Percentiles rank a stretch among this genome's conserved stretches.
These are phyloP conservation scores for Rutstroemia sp. DNA, from an alignment of 2,329 filamentous ascomycete genomes.

Conservation along the genomic window DNA sequence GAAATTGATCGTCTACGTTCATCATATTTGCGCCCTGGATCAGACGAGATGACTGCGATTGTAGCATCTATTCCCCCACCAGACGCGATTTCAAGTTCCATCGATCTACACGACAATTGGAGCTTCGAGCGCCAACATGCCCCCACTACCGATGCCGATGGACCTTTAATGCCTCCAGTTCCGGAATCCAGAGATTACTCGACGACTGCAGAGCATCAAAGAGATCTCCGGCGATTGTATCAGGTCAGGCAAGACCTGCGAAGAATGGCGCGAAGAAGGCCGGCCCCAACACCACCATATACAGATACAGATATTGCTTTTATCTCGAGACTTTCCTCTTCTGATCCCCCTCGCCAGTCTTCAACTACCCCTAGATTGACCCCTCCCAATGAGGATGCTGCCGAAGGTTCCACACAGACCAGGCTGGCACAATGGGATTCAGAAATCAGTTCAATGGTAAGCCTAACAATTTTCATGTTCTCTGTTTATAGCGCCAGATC, in stretches of 20 bases:
- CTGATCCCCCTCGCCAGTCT: constrained; percentile 12
- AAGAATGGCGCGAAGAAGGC: constrained; percentile 18
- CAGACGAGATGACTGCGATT: neutral
- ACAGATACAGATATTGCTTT: constrained; percentile 17
- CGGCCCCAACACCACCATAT: constrained; percentile 21
- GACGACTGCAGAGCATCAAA: constrained; percentile 10
- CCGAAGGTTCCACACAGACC: neutral
- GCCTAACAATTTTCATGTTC: neutral
- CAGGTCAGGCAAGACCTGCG: constrained; percentile 17
- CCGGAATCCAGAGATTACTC: constrained; percentile 21
- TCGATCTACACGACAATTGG: constrained; percentile 12
- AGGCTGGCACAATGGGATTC: neutral
- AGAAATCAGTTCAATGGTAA: neutral
- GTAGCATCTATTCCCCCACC: neutral
- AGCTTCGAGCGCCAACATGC: constrained; percentile 18
- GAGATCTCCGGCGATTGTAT: constrained; percentile 16
- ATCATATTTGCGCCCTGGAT: neutral
- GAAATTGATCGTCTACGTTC: neutral
- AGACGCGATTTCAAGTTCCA: neutral
- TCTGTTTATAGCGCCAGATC: neutral
- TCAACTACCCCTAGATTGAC: constrained; percentile 11
- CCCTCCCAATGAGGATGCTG: neutral
- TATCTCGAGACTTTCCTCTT: constrained; percentile 11
- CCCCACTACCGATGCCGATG: constrained; percentile 11
- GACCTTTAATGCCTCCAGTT: constrained; percentile 24